phyloP scores from a whole-genome alignment of 139 green algal species.

The Micromonas commoda region DNA sequence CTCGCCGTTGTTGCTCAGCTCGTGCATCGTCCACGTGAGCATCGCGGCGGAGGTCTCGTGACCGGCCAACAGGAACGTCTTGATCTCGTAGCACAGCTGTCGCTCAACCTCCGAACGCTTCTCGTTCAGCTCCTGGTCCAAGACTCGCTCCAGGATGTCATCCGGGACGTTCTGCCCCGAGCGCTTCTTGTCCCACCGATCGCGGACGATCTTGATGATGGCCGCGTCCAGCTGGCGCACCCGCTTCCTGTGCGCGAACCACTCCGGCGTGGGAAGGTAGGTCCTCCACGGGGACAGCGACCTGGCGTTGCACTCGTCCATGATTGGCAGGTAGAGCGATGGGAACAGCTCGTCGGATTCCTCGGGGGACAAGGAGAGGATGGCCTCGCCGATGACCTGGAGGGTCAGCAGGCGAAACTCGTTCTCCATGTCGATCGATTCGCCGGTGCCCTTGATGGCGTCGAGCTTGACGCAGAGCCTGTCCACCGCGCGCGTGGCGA shows the following conservation, averaged over 20 bases:
- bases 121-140: slow-evolving; percentile 49
- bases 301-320: slow-evolving; percentile 83
- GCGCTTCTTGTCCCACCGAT: slow-evolving; percentile 38
- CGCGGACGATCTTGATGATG: slow-evolving; percentile 49
- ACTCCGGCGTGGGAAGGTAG: slow-evolving; percentile 60
- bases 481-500: slow-evolving; percentile 61
- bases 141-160: slow-evolving; percentile 76
- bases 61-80: slow-evolving; percentile 91
- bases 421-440: slow-evolving; percentile 65
- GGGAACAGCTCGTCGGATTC: slow-evolving; percentile 92
- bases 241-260: slow-evolving; percentile 47
- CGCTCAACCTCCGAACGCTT: slow-evolving; percentile 46
- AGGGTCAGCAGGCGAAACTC: slow-evolving; percentile 86
- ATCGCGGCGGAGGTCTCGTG: slow-evolving; percentile 91
- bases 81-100: slow-evolving; percentile 93
- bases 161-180: slow-evolving; percentile 14
- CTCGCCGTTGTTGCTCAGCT: slow-evolving; percentile 53
- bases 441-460: slow-evolving; percentile 1
- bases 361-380: slow-evolving; percentile 72
- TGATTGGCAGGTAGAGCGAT: slow-evolving; percentile 85
- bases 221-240: slow-evolving; percentile 69
- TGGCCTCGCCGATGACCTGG: slow-evolving; percentile 86
- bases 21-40: slow-evolving; percentile 79
- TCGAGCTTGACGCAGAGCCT: slow-evolving; percentile 69
- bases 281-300: slow-evolving; percentile 74